Evolutionary conservation across 805 yeast genomes (phyloP).

Genomic region (Wilhelminamyces savonicus): DNA sequence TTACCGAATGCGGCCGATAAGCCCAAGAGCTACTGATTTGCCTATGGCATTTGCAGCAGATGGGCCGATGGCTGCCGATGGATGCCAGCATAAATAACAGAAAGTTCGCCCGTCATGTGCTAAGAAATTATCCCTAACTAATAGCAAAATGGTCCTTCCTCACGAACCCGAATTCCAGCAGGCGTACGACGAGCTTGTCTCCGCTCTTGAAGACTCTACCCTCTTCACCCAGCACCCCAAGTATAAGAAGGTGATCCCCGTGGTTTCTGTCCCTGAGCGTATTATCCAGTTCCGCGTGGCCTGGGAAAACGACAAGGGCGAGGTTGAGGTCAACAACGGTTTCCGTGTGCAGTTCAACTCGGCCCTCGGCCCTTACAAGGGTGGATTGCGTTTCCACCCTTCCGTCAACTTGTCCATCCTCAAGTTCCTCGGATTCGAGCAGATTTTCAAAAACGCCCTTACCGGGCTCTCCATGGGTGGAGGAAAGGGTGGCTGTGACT

Average conservation of each 20-base stretch:
- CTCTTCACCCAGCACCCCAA: conserved; percentile 85
- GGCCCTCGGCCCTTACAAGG: conserved; percentile 98
- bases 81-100: no score
- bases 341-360: conserved; percentile 98
- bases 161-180: conserved; percentile 99
- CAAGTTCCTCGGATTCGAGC: conserved; percentile 96
- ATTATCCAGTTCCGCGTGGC: conserved; percentile 93
- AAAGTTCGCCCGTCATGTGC: no score
- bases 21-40: no score
- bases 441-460: conserved; percentile 95
- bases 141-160: no score
- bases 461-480: conserved; percentile 99
- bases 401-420: conserved; percentile 90
- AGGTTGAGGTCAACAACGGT: conserved; percentile 90
- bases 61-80: no score
- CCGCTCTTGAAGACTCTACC: conserved; percentile 87
- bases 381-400: conserved; percentile 98
- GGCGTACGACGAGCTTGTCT: conserved; percentile 90
- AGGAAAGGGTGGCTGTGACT: conserved; percentile 99
- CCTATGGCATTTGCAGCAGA: no score
- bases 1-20: no score
- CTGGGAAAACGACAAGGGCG: conserved; percentile 96
- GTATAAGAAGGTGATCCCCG: conserved; percentile 80
- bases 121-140: no score
- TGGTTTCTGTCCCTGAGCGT: conserved; percentile 93